phyloP scores from a whole-genome alignment of 495 filamentous ascomycete genomes.

The Margaritispora aquatica region DNA sequence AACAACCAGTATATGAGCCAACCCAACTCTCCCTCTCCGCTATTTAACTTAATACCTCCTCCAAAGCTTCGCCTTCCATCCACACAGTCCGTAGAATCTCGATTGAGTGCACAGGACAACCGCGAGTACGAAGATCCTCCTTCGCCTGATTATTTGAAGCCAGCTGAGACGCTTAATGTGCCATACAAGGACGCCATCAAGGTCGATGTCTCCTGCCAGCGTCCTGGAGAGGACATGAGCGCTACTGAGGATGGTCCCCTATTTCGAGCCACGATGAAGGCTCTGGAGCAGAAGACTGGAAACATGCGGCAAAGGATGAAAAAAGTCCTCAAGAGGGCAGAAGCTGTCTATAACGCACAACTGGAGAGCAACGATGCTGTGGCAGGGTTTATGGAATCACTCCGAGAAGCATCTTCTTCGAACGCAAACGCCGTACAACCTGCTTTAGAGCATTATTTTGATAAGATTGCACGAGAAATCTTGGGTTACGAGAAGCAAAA shows the following conservation, averaged over 20 bases:
- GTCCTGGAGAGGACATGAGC: slow-evolving; percentile 82
- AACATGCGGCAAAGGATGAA: slow-evolving; percentile 92
- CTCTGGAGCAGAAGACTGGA: slow-evolving; percentile 93
- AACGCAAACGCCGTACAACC: slow-evolving; percentile 95
- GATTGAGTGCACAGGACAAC: slow-evolving; percentile 50
- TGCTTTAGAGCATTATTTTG: slow-evolving; percentile 95
- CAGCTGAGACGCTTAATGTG: slow-evolving; percentile 30
- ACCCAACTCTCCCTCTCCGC: slow-evolving; percentile 52
- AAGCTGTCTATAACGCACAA: slow-evolving; percentile 77
- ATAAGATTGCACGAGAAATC: slow-evolving; percentile 92
- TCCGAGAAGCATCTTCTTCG: slow-evolving; percentile 80
- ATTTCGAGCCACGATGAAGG: slow-evolving; percentile 95
- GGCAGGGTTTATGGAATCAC: slow-evolving; percentile 73
- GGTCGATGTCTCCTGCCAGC: slow-evolving; percentile 80
- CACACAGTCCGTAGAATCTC: slow-evolving; percentile 71
- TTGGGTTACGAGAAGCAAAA: slow-evolving; percentile 81
- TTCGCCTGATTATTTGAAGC: slow-evolving; percentile 51
- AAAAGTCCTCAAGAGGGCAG: slow-evolving; percentile 86
- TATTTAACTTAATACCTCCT: slow-evolving; percentile 61
- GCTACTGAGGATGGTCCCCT: slow-evolving; percentile 87
- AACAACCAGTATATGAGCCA: slow-evolving; percentile 20
- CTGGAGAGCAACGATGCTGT: slow-evolving; percentile 78
- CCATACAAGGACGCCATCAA: slow-evolving; percentile 46
- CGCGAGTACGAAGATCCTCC: slow-evolving; percentile 53
- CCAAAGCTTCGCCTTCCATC: slow-evolving; percentile 76